Percentiles rank a stretch among this genome's conserved stretches.
These are phyloP conservation scores for Lecanicillium sp. DNA, from an alignment of 2,329 filamentous ascomycete species.

Conservation along the genomic window DNA sequence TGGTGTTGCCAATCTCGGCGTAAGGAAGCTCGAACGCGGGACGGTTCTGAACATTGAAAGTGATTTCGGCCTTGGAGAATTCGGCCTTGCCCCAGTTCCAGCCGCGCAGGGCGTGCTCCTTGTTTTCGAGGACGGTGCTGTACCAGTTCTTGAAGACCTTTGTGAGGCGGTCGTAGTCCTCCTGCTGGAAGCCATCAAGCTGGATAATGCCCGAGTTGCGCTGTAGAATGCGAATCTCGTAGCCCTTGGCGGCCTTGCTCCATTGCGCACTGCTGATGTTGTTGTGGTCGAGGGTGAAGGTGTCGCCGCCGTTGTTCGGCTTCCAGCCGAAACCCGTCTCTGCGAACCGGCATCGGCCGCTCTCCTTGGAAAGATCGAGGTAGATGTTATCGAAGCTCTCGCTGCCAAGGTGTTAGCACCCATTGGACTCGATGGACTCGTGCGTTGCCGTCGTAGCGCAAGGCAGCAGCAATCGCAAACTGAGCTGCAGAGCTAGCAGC, in stretches of 20 bases:
- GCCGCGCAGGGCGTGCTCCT: constrained; percentile 88
- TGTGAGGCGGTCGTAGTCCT: constrained; percentile 84
- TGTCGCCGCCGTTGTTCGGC: constrained; percentile 77
- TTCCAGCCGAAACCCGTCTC: constrained; percentile 96
- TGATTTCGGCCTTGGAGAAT: constrained; percentile 88
- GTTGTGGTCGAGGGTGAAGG: constrained; percentile 84
- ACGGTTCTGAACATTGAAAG: constrained; percentile 94
- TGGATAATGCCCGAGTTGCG: constrained; percentile 82
- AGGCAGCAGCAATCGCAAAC: not conserved
- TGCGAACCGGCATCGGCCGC: constrained; percentile 89
- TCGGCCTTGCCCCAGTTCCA: constrained; percentile 99
- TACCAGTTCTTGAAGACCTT: constrained; percentile 99
- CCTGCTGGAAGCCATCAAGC: constrained; percentile 89
- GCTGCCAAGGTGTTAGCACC: constrained; percentile 30
- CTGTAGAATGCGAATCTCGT: constrained; percentile 86
- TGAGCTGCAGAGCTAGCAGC: not conserved
- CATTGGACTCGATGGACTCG: no score
- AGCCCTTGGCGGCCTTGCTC: constrained; percentile 88
- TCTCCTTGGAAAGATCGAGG: constrained; percentile 87
- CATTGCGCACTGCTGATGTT: constrained; percentile 87
- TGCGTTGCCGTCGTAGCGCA: not conserved
- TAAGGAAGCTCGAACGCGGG: constrained; percentile 97
- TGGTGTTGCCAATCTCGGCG: constrained; percentile 95
- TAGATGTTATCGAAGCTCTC: constrained; percentile 98
- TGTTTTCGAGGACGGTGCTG: constrained; percentile 83